Evolutionary conservation across 495 filamentous ascomycete species (phyloP), one percentile per base, ranked within the genome.

Genomic region (Hyaloscypha finlandica): DNA sequence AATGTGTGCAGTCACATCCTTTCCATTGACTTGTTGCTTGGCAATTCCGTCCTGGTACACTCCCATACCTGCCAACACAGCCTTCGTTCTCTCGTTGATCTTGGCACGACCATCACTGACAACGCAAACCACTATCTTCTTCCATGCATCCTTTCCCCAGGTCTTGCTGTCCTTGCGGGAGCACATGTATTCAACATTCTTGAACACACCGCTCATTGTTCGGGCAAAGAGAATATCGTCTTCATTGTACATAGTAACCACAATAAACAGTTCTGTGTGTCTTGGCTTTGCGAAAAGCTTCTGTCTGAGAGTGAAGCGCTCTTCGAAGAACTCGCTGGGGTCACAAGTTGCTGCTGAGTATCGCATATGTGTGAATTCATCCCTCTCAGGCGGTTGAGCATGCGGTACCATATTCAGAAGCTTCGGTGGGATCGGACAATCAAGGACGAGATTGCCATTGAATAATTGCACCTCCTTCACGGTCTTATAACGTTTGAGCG

Each of bases 231-330:
- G 84, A 66, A 97, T 91, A 66, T 98, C 96, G 75, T 99, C 93
- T 76, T 99, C 96, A 73, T 99, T 99, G 80, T 93, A 99, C 96
- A 99, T 99, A 35, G 96, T 99, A 51, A 99, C 85, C 8, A 92
- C 95, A 74, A 99, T 97, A 78, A 99, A 98, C 0, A 99, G 84
- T 80, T 99, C 96, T 0, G 96, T 99, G 72, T 96, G 89, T 52
- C 96, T 83, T 12, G 93, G 89, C 77, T 97, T 97, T 63, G 92
- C 92, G 77, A 98, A 98, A 11, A 99, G 86, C 76, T 88, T 89
- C 78, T 99, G 96, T 42, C 96, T 92, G 61, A 99, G 83, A 0
- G 95, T 98, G 71, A 97, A 99, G 68, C 93, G 89, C 72, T 95
- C 85, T 33, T 87, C 85, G 71, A 88, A 93, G 78, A 98, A 99